A percentile compares a stretch with the other conserved stretches of the same genome.
Evolutionary conservation across 768 basidiomycete species (phyloP).

Genomic region (Rhodotorula taiwanensis): DNA sequence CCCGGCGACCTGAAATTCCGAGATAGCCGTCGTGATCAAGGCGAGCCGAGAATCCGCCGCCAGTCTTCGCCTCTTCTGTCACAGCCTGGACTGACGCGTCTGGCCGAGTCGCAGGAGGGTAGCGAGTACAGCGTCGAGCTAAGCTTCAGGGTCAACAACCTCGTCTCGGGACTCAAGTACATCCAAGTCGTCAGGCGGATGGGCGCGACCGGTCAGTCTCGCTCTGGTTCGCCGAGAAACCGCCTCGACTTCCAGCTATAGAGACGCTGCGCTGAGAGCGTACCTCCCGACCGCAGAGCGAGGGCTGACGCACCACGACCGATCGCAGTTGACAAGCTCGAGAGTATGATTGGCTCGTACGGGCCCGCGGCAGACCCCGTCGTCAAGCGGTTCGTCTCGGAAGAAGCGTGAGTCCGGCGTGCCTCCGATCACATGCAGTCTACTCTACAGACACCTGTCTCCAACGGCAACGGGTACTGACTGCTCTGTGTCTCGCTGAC

Average conservation of each 20-base stretch:
- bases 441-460: background rate
- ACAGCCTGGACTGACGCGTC: too few species aligned
- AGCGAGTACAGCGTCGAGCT: constrained; percentile 60
- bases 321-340: constrained; percentile 75
- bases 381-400: constrained; percentile 66
- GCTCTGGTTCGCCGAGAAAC: too few species aligned
- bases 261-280: too few species aligned
- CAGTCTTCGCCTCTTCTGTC: too few species aligned
- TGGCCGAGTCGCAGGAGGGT: constrained; percentile 5
- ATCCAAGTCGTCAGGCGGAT: constrained; percentile 66
- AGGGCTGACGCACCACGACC: background rate
- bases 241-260: too few species aligned
- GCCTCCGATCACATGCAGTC: too few species aligned
- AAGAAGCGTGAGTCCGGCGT: constrained; percentile 45
- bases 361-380: constrained; percentile 68
- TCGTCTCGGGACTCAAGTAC: constrained; percentile 62
- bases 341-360: constrained; percentile 92
- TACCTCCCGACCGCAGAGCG: background rate
- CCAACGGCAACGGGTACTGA: background rate
- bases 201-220: constrained; percentile 59
- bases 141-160: constrained; percentile 63
- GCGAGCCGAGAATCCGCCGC: constrained; percentile 6
- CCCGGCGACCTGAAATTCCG: background rate
- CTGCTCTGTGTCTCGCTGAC: background rate
- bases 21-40: constrained; percentile 42